Conservation (phyloP, 2,329 filamentous ascomycete genomes). For the Fusarium xylarioides region DNA sequence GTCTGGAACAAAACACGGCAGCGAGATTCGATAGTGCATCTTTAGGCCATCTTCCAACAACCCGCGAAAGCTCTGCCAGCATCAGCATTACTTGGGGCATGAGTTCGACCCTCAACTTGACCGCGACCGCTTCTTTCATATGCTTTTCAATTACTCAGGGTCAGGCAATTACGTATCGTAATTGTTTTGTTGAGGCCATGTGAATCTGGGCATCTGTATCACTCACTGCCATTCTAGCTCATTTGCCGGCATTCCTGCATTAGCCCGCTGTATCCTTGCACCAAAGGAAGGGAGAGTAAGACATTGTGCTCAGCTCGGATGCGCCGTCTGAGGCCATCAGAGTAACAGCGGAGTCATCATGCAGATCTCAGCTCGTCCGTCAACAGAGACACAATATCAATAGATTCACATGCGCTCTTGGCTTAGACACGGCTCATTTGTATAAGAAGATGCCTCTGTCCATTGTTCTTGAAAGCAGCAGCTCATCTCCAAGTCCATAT, state of each 20-base stretch:
- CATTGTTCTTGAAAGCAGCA: rapidly evolving
- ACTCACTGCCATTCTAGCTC: not conserved
- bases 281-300: not conserved
- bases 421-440: not conserved
- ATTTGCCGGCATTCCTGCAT: slow-evolving; percentile 6
- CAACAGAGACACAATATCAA: not conserved
- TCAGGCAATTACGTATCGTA: not conserved
- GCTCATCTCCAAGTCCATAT: too few species aligned
- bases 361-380: slow-evolving; percentile 3
- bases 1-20: not conserved
- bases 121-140: not conserved
- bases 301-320: slow-evolving; percentile 10
- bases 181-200: not conserved
- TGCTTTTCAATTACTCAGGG: not conserved
- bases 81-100: too few species aligned
- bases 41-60: not conserved
- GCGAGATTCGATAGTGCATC: not conserved
- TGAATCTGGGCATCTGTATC: not conserved
- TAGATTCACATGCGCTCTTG: not conserved
- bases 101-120: not conserved
- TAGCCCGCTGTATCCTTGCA: not conserved
- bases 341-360: not conserved
- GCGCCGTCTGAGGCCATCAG: not conserved
- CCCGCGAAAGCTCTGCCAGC: not conserved
- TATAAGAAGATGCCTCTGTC: slow-evolving; percentile 2